phyloP scores from a whole-genome alignment of 305 asterid species.

The Vinca major region DNA sequence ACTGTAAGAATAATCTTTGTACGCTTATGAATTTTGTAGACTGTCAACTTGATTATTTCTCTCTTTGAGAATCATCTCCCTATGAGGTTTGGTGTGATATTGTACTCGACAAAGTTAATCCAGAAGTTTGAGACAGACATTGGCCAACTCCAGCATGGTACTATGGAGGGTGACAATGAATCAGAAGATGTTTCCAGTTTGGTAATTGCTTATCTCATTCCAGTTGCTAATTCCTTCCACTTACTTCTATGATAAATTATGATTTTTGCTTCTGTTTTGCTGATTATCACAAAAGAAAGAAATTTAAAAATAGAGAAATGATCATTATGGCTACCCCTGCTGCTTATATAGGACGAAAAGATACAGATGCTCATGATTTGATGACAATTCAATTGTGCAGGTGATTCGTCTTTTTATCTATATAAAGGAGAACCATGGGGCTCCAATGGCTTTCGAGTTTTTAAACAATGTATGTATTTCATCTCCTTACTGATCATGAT shows the following conservation, averaged over 20 bases:
- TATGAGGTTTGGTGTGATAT: slow-evolving; percentile 87
- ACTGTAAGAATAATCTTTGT: slow-evolving; percentile 59
- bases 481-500: slow-evolving; percentile 16
- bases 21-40: slow-evolving; percentile 37
- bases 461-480: slow-evolving; percentile 69
- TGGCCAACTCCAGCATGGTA: slow-evolving; percentile 51
- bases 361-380: slow-evolving; percentile 11
- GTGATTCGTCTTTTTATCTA: slow-evolving; percentile 71
- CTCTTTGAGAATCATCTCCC: slow-evolving; percentile 85
- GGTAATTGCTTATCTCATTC: slow-evolving; percentile 42
- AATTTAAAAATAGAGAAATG: not conserved
- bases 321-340: no score
- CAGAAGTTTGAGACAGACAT: slow-evolving; percentile 60
- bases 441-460: slow-evolving; percentile 73
- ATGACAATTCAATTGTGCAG: slow-evolving; percentile 39
- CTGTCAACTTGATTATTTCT: slow-evolving; percentile 63
- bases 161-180: slow-evolving; percentile 33
- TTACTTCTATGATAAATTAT: not conserved
- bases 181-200: slow-evolving; percentile 63
- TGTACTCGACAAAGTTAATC: slow-evolving; percentile 65
- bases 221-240: not conserved
- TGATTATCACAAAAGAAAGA: not conserved
- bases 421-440: slow-evolving; percentile 81
- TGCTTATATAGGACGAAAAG: slow-evolving; percentile 5
- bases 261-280: not conserved